Base-by-base conservation (phyloP, 2,329 filamentous ascomycete species). In the Talaromyces funiculosus region DNA sequence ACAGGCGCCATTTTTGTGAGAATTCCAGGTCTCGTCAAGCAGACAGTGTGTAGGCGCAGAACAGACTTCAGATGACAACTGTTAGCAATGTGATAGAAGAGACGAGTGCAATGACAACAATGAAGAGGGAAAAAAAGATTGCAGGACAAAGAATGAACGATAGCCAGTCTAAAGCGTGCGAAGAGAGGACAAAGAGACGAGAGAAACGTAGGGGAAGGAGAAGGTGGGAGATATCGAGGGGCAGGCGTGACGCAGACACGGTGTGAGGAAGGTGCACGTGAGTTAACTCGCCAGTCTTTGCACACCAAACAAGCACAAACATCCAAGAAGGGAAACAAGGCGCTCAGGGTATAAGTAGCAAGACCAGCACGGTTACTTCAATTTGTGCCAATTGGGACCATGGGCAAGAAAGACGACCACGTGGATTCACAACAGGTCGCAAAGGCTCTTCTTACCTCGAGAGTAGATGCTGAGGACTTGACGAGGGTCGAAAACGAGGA, bases 1-100 rank as follows among this genome's bases (percentile, higher is more conserved):
- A n/a, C 26, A 53, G 59, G 26, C 4, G 59, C 53, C 59, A 61
- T 61, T 10, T 57, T 53, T 14, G 40, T 8, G 22, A 47, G 24
- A 33, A n/a, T n/a, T n/a, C n/a, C n/a, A n/a, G n/a, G n/a, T 14
- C 6, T 31, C 38, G 42, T 45, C 54, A 47, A 37, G 10, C 29
- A 33, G 47, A 35, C 29, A 51, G 29, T 3, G 26, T 51, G 29
- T 35, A 16, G 6, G n/a, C 10, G 24, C 2, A 20, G n/a, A 42
- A 42, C 22, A 10, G n/a, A 29, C 47, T 51, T 51, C n/a, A 51
- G 26, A 35, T 51, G 29, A 51, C 18, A 10, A 20, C 9, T 14
- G n/a, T 54, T 35, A 54, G 51, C 33, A 26, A 54, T 40, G 14
- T 54, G 33, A 54, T 38, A 40, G 51, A 24, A 8, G 24, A 54